Percentiles rank a stretch among this genome's conserved stretches.
These are phyloP conservation scores for Hanseniaspora jakobsenii DNA, from an alignment of 805 yeast genomes.

Conservation along the genomic window DNA sequence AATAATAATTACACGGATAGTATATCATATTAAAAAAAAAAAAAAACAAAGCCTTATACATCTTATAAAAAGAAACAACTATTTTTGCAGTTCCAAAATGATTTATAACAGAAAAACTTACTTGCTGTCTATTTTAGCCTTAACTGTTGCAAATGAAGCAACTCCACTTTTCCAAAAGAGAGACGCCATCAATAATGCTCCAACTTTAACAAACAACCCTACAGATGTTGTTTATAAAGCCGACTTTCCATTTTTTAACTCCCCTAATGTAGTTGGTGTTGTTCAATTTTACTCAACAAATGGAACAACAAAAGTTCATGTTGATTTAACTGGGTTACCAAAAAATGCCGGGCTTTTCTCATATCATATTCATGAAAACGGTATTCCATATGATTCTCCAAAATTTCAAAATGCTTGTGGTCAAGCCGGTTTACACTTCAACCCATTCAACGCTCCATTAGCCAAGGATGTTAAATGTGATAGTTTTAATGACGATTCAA, in stretches of 20 bases:
- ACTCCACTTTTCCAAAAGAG: neutral
- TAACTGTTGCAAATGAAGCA: neutral
- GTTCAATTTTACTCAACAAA: conserved; percentile 50
- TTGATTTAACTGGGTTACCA: conserved; percentile 62
- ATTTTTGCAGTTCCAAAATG: too few relatives aligned
- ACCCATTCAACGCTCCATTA: conserved; percentile 37
- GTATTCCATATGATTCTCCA: conserved; percentile 37
- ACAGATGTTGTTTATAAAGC: conserved; percentile 44
- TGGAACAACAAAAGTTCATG: conserved; percentile 51
- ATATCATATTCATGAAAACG: conserved; percentile 53
- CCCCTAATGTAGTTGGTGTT: conserved; percentile 36
- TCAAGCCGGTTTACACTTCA: conserved; percentile 45
- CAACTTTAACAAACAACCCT: conserved; percentile 41
- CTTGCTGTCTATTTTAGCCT: too few relatives aligned
- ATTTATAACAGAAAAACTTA: neutral
- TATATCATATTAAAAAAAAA: too few relatives aligned
- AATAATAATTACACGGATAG: too few relatives aligned
- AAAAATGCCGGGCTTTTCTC: conserved; percentile 52
- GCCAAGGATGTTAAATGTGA: conserved; percentile 32
- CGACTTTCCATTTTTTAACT: conserved; percentile 29
- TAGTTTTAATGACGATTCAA: conserved; percentile 46
- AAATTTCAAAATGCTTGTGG: conserved; percentile 35
- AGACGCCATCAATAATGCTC: neutral
- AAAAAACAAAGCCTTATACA: too few relatives aligned
- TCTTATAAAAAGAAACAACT: neutral